phyloP scores from a whole-genome alignment of 2,329 filamentous ascomycete genomes.

The Fusarium nisikadoi region DNA sequence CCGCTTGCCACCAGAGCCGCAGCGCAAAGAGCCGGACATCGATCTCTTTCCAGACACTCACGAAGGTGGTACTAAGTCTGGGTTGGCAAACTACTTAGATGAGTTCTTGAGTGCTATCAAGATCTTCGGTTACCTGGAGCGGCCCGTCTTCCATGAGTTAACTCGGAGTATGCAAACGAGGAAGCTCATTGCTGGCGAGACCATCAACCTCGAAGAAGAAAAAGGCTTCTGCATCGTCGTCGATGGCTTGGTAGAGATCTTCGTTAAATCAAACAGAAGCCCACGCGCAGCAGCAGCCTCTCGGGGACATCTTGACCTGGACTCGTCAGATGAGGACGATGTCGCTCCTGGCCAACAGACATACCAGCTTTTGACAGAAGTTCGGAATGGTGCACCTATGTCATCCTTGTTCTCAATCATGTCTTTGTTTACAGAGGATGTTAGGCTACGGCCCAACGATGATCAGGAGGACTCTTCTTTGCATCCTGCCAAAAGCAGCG shows the following conservation, averaged over 20 bases:
- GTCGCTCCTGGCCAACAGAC: constrained; percentile 76
- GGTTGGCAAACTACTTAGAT: constrained; percentile 94
- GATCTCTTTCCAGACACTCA: constrained; percentile 95
- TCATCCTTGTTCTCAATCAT: constrained; percentile 98
- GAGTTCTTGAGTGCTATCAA: constrained; percentile 99
- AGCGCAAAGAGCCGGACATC: constrained; percentile 93
- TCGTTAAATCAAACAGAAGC: constrained; percentile 86
- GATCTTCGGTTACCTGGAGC: constrained; percentile 96
- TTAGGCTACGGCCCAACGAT: constrained; percentile 80
- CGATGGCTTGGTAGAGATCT: constrained; percentile 95
- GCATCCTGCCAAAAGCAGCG: constrained; percentile 41
- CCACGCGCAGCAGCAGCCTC: constrained; percentile 50
- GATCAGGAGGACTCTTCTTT: constrained; percentile 65
- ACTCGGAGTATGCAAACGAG: constrained; percentile 98
- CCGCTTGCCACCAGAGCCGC: constrained; percentile 90
- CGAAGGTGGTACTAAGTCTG: constrained; percentile 88
- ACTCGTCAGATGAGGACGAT: constrained; percentile 74
- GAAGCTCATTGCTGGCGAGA: constrained; percentile 96
- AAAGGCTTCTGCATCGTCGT: constrained; percentile 98
- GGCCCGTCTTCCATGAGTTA: constrained; percentile 96
- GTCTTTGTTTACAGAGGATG: constrained; percentile 95
- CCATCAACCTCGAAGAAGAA: constrained; percentile 93
- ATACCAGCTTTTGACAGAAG: constrained; percentile 95
- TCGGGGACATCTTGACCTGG: constrained; percentile 41
- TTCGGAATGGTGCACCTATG: constrained; percentile 98